These are phyloP conservation scores for Hamigera avellanea DNA, from an alignment of 495 filamentous ascomycete species.

Conservation along the genomic window DNA sequence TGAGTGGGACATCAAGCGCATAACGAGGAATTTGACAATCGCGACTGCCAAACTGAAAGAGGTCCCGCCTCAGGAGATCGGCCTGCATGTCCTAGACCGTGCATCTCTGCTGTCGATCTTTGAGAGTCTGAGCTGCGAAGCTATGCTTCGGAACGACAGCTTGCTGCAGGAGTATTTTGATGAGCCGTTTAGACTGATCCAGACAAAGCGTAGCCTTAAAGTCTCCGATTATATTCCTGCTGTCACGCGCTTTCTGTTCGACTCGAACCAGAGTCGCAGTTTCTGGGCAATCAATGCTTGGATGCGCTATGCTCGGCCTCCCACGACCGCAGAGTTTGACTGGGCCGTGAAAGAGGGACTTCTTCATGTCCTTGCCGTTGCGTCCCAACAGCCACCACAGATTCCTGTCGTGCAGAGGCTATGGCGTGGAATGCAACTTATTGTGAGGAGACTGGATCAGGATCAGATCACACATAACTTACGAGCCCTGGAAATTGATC, in stretches of 20 bases:
- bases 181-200: slow-evolving; percentile 63
- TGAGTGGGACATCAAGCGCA: slow-evolving; percentile 49
- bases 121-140: slow-evolving; percentile 51
- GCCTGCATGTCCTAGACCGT: slow-evolving; percentile 33
- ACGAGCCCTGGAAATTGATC: slow-evolving; percentile 64
- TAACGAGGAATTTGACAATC: slow-evolving; percentile 40
- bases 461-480: slow-evolving; percentile 67
- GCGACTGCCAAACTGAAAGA: slow-evolving; percentile 36
- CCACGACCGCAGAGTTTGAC: slow-evolving; percentile 62
- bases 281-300: slow-evolving; percentile 62
- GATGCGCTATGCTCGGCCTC: slow-evolving; percentile 42
- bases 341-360: slow-evolving; percentile 68
- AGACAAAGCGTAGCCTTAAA: slow-evolving; percentile 58
- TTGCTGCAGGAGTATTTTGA: slow-evolving; percentile 54
- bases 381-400: slow-evolving; percentile 36
- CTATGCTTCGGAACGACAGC: slow-evolving; percentile 40
- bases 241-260: slow-evolving; percentile 71
- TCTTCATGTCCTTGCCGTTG: slow-evolving; percentile 20
- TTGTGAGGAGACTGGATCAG: slow-evolving; percentile 59
- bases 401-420: slow-evolving; percentile 46
- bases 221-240: slow-evolving; percentile 62
- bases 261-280: slow-evolving; percentile 42
- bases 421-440: slow-evolving; percentile 63
- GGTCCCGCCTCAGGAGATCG: slow-evolving; percentile 36
- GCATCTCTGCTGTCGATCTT: slow-evolving; percentile 48